phyloP scores from a whole-genome alignment of 2,329 filamentous ascomycete genomes.

The Stemphylium vesicarium region DNA sequence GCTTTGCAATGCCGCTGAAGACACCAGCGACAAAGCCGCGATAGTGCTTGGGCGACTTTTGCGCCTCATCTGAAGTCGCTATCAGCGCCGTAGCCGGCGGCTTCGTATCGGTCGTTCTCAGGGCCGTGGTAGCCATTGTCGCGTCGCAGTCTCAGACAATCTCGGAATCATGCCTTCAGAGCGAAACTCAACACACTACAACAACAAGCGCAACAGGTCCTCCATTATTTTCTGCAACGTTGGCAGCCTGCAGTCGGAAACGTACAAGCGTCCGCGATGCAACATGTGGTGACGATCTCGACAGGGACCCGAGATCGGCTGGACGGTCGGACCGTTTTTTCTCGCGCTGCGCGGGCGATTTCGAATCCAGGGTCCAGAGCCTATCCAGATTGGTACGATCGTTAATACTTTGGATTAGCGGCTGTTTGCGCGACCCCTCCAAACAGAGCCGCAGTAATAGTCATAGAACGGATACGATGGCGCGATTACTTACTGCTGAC shows the following conservation, averaged over 20 bases:
- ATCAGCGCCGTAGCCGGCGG: conserved; percentile 34
- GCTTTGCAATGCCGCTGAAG: conserved; percentile 90
- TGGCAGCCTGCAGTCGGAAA: conserved; percentile 31
- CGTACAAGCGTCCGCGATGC: conserved; percentile 40
- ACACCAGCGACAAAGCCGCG: conserved; percentile 98
- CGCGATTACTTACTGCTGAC: conserved; percentile 2
- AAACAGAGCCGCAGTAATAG: not conserved
- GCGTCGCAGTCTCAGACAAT: conserved; percentile 13
- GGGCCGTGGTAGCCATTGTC: conserved; percentile 45
- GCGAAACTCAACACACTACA: not conserved
- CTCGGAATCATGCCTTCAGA: conserved; percentile 30
- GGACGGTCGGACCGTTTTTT: conserved; percentile 1
- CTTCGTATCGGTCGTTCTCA: conserved; percentile 36
- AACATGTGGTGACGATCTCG: conserved; percentile 40
- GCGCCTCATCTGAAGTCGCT: conserved; percentile 35
- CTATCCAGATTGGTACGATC: conserved; percentile 9
- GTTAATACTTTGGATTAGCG: conserved; percentile 15
- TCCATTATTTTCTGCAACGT: conserved; percentile 1
- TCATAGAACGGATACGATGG: conserved; percentile 9
- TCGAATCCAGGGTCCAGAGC: conserved; percentile 2
- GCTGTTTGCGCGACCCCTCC: conserved; percentile 19
- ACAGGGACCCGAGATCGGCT: conserved; percentile 36
- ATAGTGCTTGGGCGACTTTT: conserved; percentile 66
- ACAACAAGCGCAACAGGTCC: not conserved
- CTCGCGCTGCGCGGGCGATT: not conserved